Evolutionary conservation across 75 land plant species (phyloP).

Genomic region (Picea sitchensis): DNA sequence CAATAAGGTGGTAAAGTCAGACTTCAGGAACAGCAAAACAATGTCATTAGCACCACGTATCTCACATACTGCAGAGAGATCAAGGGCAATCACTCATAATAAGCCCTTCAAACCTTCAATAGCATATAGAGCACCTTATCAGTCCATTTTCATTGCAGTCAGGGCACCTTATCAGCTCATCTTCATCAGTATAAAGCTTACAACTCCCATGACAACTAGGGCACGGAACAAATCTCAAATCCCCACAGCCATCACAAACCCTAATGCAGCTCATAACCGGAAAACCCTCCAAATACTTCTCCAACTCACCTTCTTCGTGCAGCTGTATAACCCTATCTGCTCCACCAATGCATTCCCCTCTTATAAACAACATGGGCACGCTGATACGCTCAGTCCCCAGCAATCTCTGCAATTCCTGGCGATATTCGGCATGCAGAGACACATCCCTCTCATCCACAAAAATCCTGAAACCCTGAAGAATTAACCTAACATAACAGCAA

Average conservation of each 20-base stretch:
- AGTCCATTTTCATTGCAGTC: conserved; percentile 90
- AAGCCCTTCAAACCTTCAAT: conserved; percentile 9
- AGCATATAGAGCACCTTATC: conserved; percentile 69
- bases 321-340: conserved; percentile 61
- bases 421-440: conserved; percentile 72
- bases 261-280: conserved; percentile 12
- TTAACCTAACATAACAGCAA: conserved; percentile 58
- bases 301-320: conserved; percentile 63
- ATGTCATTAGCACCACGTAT: no score
- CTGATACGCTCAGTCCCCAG: conserved; percentile 24
- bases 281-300: conserved; percentile 49
- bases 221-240: conserved; percentile 73
- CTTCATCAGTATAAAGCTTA: conserved; percentile 47
- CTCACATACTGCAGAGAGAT: no score
- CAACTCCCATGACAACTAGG: conserved; percentile 76
- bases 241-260: conserved; percentile 72
- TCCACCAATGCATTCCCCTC: conserved; percentile 64
- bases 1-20: no score
- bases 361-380: conserved; percentile 56
- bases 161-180: conserved; percentile 46
- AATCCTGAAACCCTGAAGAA: conserved; percentile 50
- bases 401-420: conserved; percentile 55
- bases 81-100: no score
- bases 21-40: no score
- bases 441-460: conserved; percentile 81